phyloP scores from a whole-genome alignment of 140 eudicot genomes.

The Ambrosia hybrid region DNA sequence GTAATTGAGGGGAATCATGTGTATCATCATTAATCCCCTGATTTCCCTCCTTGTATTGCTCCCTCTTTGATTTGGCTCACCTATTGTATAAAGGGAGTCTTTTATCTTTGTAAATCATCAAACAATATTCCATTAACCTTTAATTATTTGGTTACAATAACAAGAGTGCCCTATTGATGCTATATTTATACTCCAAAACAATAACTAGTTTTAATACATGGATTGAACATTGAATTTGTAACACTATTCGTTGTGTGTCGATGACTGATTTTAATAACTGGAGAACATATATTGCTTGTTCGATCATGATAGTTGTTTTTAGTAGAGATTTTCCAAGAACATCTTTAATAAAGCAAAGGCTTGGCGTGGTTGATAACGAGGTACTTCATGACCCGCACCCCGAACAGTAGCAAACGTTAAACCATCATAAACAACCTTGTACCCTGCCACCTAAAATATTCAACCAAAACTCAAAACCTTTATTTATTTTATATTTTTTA shows the following conservation, averaged over 20 bases:
- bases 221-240: not conserved
- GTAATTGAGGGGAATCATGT: no score
- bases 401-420: constrained; percentile 65
- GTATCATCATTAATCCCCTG: no score
- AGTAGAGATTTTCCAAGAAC: no score
- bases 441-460: constrained; percentile 59
- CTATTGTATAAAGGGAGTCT: no score
- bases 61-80: no score
- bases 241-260: not conserved
- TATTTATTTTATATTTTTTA: not conserved
- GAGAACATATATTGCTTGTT: not conserved
- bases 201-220: not conserved
- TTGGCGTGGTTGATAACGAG: constrained; percentile 59
- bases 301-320: not conserved
- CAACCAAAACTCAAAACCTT: not conserved
- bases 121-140: no score
- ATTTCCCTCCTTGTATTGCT: no score
- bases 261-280: not conserved
- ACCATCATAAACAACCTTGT: constrained; percentile 51
- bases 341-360: constrained; percentile 48
- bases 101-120: no score
- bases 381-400: constrained; percentile 77
- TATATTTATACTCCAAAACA: not conserved
- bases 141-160: not conserved
- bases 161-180: not conserved